Percentiles rank a stretch among this genome's conserved stretches.
Evolutionary conservation across 1,139 yeast genomes (phyloP).

Genomic region (Hemisphaericaspora xylanilytica): DNA sequence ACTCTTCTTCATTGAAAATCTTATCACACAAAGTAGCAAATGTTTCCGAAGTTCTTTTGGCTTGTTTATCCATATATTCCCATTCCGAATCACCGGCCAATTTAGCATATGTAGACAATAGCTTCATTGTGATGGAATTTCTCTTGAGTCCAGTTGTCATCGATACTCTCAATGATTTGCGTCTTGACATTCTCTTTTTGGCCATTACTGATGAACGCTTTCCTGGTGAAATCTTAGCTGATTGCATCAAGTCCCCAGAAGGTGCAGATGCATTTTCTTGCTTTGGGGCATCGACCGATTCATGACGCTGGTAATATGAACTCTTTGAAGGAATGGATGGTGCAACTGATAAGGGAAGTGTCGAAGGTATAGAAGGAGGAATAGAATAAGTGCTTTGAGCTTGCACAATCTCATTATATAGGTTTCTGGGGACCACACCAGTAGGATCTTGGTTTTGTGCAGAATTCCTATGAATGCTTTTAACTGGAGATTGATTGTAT

Average conservation of each 20-base stretch:
- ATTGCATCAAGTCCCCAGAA: conserved; percentile 26
- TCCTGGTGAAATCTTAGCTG: conserved; percentile 29
- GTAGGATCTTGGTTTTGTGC: conserved; percentile 12
- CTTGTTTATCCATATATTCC: conserved; percentile 70
- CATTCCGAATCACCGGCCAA: conserved; percentile 65
- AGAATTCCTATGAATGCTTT: conserved; percentile 7
- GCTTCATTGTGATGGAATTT: conserved; percentile 66
- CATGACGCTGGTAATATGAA: conserved; percentile 11
- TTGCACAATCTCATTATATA: conserved; percentile 45
- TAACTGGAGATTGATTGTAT: conserved; percentile 21
- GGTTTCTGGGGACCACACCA: conserved; percentile 44
- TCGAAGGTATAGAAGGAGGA: conserved; percentile 17
- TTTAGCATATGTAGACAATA: conserved; percentile 70
- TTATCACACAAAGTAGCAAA: conserved; percentile 76
- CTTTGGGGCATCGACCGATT: conserved; percentile 13
- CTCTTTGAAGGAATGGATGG: conserved; percentile 41
- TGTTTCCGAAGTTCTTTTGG: conserved; percentile 73
- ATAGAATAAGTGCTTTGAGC: conserved; percentile 30
- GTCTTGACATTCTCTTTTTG: conserved; percentile 34
- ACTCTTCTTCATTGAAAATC: conserved; percentile 59
- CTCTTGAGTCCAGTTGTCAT: conserved; percentile 53
- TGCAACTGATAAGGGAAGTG: conserved; percentile 17
- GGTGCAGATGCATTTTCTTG: conserved; percentile 21
- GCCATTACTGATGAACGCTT: conserved; percentile 36
- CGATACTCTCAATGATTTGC: conserved; percentile 42